Evolutionary conservation across 2,329 filamentous ascomycete genomes (phyloP), one percentile per base, ranked within the genome.

Genomic region (Ceratocystiopsis sp.): DNA sequence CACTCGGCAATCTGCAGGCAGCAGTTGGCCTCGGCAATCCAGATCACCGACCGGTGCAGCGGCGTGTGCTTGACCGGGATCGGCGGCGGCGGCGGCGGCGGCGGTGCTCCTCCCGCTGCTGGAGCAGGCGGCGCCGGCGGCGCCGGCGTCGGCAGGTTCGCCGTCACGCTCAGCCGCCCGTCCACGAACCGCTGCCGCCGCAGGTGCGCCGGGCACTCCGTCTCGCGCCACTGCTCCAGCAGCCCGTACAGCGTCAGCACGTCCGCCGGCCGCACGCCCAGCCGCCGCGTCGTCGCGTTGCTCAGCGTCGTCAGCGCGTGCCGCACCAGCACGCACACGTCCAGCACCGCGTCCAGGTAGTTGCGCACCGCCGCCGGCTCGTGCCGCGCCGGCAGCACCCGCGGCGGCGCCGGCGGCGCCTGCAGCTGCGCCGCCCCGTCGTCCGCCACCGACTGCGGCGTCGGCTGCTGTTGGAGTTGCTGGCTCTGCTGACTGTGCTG

Each of bases 321-420:
- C 16, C 50, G 49, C 6, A 48, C 50, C 10, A 53, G 42, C 5
- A 52, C 35, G n/a, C 49, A 44, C 15, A 53, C 42, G 18, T 48
- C 46, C 16, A 53, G 46, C 2, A 53, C 42, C 12, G 49, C 50
- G 21, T 53, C 51, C 16, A 53, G 45, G 42, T 51, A 53, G 35
- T 25, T 21, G 32, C 41, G 16, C 33, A n/a, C 38, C 17, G 11
- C 11, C 32, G 32, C 13, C 32, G 11, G 11, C 13, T 46, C 35
- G 19, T 40, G 35, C 12, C 33, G 36, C 21, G 21, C 21, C 3
- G 36, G 36, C 4, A 37, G 36, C 21, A 21, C 21, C 4, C 21
- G 18, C 34, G 37, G n/a, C 17, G 18, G 3, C 35, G 6, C 19
- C 4, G 16, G n/a, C 18, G 32, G 19, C 17, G 15, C 4, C 16